Evolutionary conservation across 345 rosid genomes (phyloP).

Genomic region (Acer yangbiense): DNA sequence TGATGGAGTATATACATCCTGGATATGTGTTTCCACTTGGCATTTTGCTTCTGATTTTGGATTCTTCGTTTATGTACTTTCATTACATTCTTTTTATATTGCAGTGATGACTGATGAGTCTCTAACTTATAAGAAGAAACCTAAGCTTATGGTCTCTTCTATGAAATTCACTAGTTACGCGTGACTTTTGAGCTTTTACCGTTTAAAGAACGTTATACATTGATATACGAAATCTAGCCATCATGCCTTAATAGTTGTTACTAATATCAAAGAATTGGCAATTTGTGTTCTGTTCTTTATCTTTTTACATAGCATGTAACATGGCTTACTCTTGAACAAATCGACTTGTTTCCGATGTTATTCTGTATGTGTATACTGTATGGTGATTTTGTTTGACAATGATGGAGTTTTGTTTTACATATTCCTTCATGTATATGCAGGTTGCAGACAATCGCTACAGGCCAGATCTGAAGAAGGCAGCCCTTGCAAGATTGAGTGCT

Average conservation of each 20-base stretch:
- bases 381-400: too few relatives aligned
- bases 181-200: slow-evolving; percentile 55
- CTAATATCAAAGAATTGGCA: neutral
- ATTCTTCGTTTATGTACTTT: neutral
- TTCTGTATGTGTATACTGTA: too few relatives aligned
- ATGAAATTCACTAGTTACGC: slow-evolving; percentile 55
- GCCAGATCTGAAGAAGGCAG: slow-evolving; percentile 84
- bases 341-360: too few relatives aligned
- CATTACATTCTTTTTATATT: neutral
- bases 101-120: slow-evolving; percentile 67
- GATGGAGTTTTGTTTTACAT: neutral
- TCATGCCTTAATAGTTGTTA: neutral
- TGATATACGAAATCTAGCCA: neutral
- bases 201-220: neutral
- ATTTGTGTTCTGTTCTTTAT: too few relatives aligned
- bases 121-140: slow-evolving; percentile 50
- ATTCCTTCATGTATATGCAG: slow-evolving; percentile 31
- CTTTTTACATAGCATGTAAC: too few relatives aligned
- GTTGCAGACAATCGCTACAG: slow-evolving; percentile 84
- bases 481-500: slow-evolving; percentile 85
- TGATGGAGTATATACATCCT: neutral
- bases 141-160: slow-evolving; percentile 33
- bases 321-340: too few relatives aligned
- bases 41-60: neutral
- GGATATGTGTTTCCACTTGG: neutral